Evolutionary conservation across 768 basidiomycete species (phyloP).

Genomic region (Pholiota molesta): DNA sequence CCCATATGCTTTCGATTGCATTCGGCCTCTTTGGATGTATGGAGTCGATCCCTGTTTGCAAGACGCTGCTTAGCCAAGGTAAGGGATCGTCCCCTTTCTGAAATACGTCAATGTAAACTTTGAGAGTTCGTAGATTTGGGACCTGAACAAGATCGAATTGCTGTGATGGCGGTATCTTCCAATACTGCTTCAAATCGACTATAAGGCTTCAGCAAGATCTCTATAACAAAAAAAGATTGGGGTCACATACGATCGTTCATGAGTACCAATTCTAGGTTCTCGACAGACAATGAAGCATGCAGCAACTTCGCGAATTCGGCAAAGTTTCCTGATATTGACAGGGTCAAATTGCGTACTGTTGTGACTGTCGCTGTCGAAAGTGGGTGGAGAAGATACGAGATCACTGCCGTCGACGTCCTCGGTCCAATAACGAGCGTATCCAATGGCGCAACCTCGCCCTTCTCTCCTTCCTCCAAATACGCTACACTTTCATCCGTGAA

Average conservation of each 20-base stretch:
- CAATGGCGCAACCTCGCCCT: slow-evolving; percentile 13
- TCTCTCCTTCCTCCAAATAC: slow-evolving; percentile 5
- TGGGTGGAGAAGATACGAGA: slow-evolving; percentile 26
- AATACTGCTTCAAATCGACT: slow-evolving; percentile 27
- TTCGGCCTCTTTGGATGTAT: slow-evolving; percentile 15
- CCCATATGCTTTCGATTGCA: slow-evolving; percentile 19
- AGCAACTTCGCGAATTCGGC: slow-evolving; percentile 27
- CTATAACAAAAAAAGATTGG: not conserved
- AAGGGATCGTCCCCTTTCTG: slow-evolving; percentile 31
- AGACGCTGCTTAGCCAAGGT: slow-evolving; percentile 28
- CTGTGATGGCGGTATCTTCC: slow-evolving; percentile 17
- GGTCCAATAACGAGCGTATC: slow-evolving; percentile 29
- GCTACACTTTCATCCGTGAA: slow-evolving; percentile 16
- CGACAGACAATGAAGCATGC: slow-evolving; percentile 23
- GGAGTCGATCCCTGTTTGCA: slow-evolving; percentile 24
- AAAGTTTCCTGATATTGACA: slow-evolving; percentile 30
- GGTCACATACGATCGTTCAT: slow-evolving; percentile 27
- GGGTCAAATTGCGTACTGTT: slow-evolving; percentile 24
- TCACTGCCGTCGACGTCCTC: slow-evolving; percentile 27
- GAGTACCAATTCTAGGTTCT: slow-evolving; percentile 26
- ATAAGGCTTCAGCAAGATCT: not conserved
- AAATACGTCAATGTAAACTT: slow-evolving; percentile 29
- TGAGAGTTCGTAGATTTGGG: slow-evolving; percentile 23
- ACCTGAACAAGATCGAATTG: slow-evolving; percentile 29
- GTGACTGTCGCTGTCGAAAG: slow-evolving; percentile 20